Conservation (phyloP, 208 protist genomes). For the Leishmania guyanensis region DNA sequence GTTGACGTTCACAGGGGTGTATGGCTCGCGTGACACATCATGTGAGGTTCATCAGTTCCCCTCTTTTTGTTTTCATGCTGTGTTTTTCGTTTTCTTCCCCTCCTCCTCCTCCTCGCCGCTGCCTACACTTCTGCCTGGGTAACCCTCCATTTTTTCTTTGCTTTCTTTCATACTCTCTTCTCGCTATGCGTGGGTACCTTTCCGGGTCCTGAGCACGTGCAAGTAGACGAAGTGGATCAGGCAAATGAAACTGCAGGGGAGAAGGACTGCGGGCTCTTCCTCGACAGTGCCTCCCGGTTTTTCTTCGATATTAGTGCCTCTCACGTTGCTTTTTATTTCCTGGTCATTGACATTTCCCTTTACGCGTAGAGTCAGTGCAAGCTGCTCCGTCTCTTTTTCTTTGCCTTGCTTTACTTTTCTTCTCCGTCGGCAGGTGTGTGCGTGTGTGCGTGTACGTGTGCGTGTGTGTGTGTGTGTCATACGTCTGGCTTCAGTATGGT, state of each 20-base stretch:
- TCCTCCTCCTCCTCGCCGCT: neutral
- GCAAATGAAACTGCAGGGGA: neutral
- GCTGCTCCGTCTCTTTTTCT: neutral
- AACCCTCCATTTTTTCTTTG: neutral
- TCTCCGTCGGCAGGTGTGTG: neutral
- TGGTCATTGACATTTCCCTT: neutral
- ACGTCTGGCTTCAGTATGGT: neutral
- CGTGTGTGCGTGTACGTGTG: slow-evolving; percentile 1
- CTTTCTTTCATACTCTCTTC: neutral
- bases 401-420: neutral
- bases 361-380: neutral
- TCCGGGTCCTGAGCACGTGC: neutral
- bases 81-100: neutral
- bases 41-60: neutral
- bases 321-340: neutral
- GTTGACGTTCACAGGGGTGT: neutral
- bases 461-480: slow-evolving; percentile 1
- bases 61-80: neutral
- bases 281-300: neutral
- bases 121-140: neutral
- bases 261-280: neutral
- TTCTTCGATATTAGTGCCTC: neutral
- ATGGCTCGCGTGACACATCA: neutral
- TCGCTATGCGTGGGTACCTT: neutral
- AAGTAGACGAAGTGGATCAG: neutral